Conservation (phyloP, 768 basidiomycete genomes). For the Boletus pseudopeckii region DNA sequence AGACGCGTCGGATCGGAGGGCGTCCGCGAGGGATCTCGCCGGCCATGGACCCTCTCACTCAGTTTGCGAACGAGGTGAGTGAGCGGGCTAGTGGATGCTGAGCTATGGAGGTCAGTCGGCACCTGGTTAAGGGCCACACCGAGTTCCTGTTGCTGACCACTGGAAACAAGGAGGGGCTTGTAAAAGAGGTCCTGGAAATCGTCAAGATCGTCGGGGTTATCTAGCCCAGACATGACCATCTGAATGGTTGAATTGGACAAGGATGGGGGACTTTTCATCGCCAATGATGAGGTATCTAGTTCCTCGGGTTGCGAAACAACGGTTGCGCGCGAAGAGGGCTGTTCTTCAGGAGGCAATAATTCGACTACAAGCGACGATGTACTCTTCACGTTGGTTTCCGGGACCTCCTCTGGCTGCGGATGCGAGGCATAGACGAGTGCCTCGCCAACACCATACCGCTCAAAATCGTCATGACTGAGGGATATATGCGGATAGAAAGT, state of each 20-base stretch:
- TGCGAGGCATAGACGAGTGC: constrained; percentile 49
- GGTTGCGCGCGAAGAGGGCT: not conserved
- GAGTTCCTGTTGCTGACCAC: constrained; percentile 2
- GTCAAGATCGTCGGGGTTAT: constrained; percentile 65
- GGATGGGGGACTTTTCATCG: constrained; percentile 10
- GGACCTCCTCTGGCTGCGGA: not conserved
- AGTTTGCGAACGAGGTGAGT: constrained; percentile 39
- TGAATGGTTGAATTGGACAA: constrained; percentile 39
- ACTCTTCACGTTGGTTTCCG: not conserved
- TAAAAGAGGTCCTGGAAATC: constrained; percentile 75
- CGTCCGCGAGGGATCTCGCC: constrained; percentile 12
- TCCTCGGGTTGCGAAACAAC: constrained; percentile 39
- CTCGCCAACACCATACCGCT: constrained; percentile 60
- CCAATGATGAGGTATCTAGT: constrained; percentile 2
- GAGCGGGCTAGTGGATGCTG: constrained; percentile 35
- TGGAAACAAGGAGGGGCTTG: constrained; percentile 33
- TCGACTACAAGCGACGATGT: not conserved
- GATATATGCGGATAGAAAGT: constrained; percentile 21
- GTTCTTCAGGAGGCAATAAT: not conserved
- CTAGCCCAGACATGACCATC: constrained; percentile 44
- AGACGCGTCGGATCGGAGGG: constrained; percentile 8
- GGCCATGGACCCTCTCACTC: constrained; percentile 34
- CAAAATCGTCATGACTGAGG: constrained; percentile 32
- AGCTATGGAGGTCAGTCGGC: constrained; percentile 30
- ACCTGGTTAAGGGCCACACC: constrained; percentile 16